Percentiles rank a stretch among this genome's conserved stretches.
These are phyloP conservation scores for Leccinum griseonigrum DNA, from an alignment of 1,284 basidiomycete species.

Conservation along the genomic window DNA sequence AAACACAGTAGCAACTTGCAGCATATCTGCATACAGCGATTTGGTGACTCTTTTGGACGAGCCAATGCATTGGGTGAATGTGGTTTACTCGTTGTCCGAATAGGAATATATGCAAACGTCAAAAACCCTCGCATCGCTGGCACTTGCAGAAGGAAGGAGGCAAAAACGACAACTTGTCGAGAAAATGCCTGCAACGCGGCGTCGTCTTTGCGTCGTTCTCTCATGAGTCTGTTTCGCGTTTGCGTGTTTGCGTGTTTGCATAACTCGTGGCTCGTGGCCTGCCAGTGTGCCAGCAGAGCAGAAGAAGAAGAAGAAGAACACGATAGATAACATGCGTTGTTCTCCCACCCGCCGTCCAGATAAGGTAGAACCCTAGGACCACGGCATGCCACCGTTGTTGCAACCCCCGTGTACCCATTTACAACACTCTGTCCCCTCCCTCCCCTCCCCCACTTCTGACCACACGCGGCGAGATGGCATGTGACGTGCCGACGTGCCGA, in stretches of 20 bases:
- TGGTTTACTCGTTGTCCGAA: neutral
- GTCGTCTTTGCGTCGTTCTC: neutral
- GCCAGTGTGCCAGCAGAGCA: slow-evolving; percentile 2
- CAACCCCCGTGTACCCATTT: neutral
- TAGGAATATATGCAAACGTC: neutral
- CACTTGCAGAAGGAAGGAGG: neutral
- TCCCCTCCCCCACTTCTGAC: neutral
- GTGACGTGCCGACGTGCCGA: neutral
- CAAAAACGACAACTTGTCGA: neutral
- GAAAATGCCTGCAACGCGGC: neutral
- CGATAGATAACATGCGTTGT: slow-evolving; percentile 7
- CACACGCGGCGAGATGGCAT: neutral
- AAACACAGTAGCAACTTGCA: neutral
- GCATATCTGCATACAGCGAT: neutral
- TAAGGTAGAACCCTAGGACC: slow-evolving; percentile 4
- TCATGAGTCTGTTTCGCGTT: neutral
- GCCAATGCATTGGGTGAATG: neutral
- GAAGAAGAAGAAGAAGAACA: neutral
- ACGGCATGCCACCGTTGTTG: neutral
- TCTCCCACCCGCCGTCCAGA: neutral
- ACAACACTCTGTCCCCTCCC: neutral
- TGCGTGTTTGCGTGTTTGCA: neutral
- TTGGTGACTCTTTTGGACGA: neutral
- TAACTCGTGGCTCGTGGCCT: neutral
- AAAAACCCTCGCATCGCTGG: neutral